A percentile compares a stretch with the other conserved stretches of the same genome.
phyloP scores from a whole-genome alignment of 768 basidiomycete genomes.

The Terana coerulea region DNA sequence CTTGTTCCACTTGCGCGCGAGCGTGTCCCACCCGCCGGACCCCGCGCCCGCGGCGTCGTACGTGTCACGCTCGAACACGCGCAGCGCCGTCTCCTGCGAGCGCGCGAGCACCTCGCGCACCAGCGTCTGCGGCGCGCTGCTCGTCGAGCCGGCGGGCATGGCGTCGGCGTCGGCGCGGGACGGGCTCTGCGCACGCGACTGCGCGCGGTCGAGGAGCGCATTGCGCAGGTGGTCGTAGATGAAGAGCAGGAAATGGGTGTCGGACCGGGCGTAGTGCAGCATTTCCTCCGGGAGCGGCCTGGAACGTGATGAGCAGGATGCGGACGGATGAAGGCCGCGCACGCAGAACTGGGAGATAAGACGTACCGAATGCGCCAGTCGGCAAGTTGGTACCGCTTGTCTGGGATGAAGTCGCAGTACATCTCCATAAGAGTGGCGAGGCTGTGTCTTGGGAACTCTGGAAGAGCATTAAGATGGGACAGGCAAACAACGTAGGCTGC shows the following conservation, averaged over 20 bases:
- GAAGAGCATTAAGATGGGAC: too few species aligned
- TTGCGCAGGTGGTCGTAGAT: constrained; percentile 91
- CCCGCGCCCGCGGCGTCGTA: constrained; percentile 73
- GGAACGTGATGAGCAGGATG: too few species aligned
- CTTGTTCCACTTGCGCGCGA: constrained; percentile 85
- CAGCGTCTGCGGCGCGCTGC: constrained; percentile 32
- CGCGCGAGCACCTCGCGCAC: constrained; percentile 64
- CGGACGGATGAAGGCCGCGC: background rate
- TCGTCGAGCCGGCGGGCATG: constrained; percentile 15
- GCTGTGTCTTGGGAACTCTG: constrained; percentile 81
- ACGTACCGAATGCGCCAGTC: constrained; percentile 92
- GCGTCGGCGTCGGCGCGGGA: constrained; percentile 23
- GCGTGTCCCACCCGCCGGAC: constrained; percentile 68
- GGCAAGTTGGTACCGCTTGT: constrained; percentile 95
- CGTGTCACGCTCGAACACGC: constrained; percentile 60
- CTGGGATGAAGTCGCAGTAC: constrained; percentile 87
- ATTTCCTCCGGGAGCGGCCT: constrained; percentile 85
- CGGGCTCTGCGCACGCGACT: constrained; percentile 37
- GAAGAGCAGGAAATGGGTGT: constrained; percentile 93
- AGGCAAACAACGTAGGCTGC: background rate
- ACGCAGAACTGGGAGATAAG: background rate
- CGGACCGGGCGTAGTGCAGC: constrained; percentile 89
- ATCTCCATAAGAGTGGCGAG: constrained; percentile 81
- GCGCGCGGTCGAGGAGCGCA: constrained; percentile 73
- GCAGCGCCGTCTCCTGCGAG: constrained; percentile 74